A percentile compares a stretch with the other conserved stretches of the same genome.
phyloP scores from a whole-genome alignment of 345 rosid species.

The Brassica carinata region DNA sequence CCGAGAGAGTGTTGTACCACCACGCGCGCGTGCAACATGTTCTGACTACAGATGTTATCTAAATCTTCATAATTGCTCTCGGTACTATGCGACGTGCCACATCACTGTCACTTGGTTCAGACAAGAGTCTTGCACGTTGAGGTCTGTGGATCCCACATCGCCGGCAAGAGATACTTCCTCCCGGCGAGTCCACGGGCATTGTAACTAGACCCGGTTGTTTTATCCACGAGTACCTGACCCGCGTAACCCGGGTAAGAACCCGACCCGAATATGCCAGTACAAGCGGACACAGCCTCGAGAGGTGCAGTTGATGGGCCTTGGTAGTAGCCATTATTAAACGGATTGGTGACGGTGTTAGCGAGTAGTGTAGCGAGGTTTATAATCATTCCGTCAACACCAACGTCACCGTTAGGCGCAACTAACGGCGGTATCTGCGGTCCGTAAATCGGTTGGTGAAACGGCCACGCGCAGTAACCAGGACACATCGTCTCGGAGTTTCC shows the following conservation, averaged over 20 bases:
- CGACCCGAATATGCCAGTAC: conserved; percentile 69
- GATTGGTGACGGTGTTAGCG: conserved; percentile 81
- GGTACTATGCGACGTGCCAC: conserved; percentile 17
- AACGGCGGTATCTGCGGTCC: conserved; percentile 80
- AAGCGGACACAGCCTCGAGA: conserved; percentile 79
- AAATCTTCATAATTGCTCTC: conserved; percentile 4
- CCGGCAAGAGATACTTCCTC: conserved; percentile 73
- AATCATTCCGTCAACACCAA: conserved; percentile 85
- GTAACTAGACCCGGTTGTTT: conserved; percentile 65
- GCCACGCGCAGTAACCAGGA: conserved; percentile 92
- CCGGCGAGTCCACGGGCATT: conserved; percentile 62
- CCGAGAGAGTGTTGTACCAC: conserved; percentile 11
- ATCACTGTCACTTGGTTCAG: conserved; percentile 30
- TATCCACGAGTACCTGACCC: conserved; percentile 57
- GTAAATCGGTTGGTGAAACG: conserved; percentile 78
- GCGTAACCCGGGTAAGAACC: conserved; percentile 87
- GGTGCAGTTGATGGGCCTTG: conserved; percentile 73
- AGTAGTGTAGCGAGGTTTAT: conserved; percentile 76
- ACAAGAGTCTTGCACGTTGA: conserved; percentile 65
- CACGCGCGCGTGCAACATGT: conserved; percentile 31
- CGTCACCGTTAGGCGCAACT: conserved; percentile 79
- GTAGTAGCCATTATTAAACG: conserved; percentile 71
- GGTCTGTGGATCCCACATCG: conserved; percentile 87
- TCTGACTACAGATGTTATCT: conserved; percentile 19
- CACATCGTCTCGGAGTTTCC: conserved; percentile 75